Evolutionary conservation across 129 eudicot species (phyloP), one percentile per base, ranked within the genome.

Genomic region (Helianthus tuberosus): DNA sequence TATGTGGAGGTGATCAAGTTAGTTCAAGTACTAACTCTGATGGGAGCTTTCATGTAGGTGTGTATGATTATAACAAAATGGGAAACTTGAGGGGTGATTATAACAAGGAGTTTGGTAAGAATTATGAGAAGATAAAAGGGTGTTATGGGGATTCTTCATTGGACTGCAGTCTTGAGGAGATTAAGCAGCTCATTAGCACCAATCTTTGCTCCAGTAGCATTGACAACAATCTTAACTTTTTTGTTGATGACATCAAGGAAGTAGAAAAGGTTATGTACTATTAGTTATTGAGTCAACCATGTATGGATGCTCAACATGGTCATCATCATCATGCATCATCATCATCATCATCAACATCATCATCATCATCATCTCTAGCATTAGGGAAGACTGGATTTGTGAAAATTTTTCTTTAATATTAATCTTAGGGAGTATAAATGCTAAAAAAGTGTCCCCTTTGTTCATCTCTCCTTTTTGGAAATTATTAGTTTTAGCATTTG

Each of bases 171-270:
- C 84, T 92, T 61, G 98, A 92, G 72, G 98, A 89, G 79, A 87
- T 92, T 76, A 92, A 89, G 86, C 85, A 92, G 88, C 88, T 92
- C 54, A 85, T 89, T 74, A 84, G 96, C 75, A 84, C 84, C 73
- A 86, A 85, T 80, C 47, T 73, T 11, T 44, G 69, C 72, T 55
- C 78, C 53, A 79, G 67, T 72, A 72, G 72, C 68, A 64, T 79
- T 72, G 78, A 79, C 47, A 72, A 69, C 52, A 84, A 79, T 77
- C 73, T 82, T 32, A 84, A 75, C 75, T 87, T 79, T 78, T 86
- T 86, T 63, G 77, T 64, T 84, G 91, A 87, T 79, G 96, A 85
- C 75, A 83, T 76, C 84, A 86, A 91, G 81, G 85, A 64, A 52
- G 89, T 82, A 64, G 86, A 86, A 55, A 84, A 80, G 67, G 70